Evolutionary conservation across 768 basidiomycete genomes (phyloP).

Genomic region (Tulasnella sp.): DNA sequence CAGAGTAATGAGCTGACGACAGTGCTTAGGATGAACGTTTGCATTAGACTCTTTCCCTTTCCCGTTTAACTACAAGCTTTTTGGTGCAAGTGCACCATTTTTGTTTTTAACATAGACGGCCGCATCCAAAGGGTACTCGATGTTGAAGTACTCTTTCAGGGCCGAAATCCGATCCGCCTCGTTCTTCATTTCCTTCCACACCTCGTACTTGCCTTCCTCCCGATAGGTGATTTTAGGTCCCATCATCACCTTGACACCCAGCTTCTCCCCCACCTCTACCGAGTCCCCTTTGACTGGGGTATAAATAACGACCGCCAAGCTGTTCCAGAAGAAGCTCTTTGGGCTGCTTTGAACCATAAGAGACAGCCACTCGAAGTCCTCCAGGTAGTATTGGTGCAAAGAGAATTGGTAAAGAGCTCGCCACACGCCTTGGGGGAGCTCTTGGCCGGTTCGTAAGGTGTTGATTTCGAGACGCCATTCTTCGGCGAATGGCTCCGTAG

Average conservation of each 20-base stretch:
- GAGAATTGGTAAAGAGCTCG: constrained; percentile 8
- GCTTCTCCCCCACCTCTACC: background rate
- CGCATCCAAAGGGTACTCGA: constrained; percentile 12
- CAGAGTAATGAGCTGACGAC: background rate
- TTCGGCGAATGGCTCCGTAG: background rate
- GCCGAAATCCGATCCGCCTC: constrained; percentile 20
- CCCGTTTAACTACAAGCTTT: background rate
- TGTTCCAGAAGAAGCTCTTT: constrained; percentile 6
- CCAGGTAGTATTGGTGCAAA: background rate
- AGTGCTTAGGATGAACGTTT: background rate
- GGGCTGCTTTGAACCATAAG: background rate
- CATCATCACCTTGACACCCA: constrained; percentile 8
- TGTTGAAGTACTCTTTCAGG: constrained; percentile 19
- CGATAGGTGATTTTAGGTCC: background rate
- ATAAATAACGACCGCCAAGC: background rate
- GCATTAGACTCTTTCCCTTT: background rate
- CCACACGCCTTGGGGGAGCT: background rate
- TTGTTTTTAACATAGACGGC: background rate
- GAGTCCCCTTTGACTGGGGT: background rate
- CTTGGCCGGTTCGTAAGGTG: background rate
- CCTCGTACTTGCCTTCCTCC: background rate
- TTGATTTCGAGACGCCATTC: constrained; percentile 20
- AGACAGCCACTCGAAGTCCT: background rate
- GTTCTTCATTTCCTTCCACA: constrained; percentile 1
- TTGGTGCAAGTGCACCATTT: background rate